Evolutionary conservation across 2,329 filamentous ascomycete genomes (phyloP), one percentile per base, ranked within the genome.

Genomic region (Aureobasidium pullulans): DNA sequence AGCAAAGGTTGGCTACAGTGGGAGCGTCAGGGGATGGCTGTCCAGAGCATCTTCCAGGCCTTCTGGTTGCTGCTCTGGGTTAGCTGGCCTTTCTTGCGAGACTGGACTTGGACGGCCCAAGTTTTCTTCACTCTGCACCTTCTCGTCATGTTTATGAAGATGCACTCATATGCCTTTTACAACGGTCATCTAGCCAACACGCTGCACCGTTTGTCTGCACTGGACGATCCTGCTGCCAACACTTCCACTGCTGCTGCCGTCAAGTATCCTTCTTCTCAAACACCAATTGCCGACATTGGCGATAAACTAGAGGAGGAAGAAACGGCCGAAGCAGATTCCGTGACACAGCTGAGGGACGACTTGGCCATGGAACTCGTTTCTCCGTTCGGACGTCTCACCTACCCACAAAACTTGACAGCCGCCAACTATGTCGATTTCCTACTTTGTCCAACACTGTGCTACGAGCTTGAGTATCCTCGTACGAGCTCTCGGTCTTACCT

Each of bases 121-220:
- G 94, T 99, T 40, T 99, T 95, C 72, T 83, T 99, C 66, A 87
- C 92, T 10, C 79, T 99, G 36, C 94, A 99, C 73, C 87, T 91
- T 44, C 84, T 99, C 74, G 87, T 90, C 7, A 80, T 99, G 19
- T 84, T 96, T 53, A 99, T 99, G 94, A 99, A 99, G 79, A 94
- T 97, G 85, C 94, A 99, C 73, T 96, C 92, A 6, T 99, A 96
- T 70, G 89, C 90, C 28, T 99, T 97, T 73, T 99, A 99, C 77
- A 97, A 96, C 68, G 94, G 94, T 10, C 94, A 99, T 72, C 79
- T 99, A 15, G 89, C 88, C 65, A 90, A 94, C 72, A 95, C 90
- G 0, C 84, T 95, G 72, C 86, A 87, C 69, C 86, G 90, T 10
- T 80, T 99, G 11, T 84, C 83, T 59, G 84, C 84, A 42, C 85